phyloP scores from a whole-genome alignment of 192 early-diverging fungal species.

The Linnemannia elongata region DNA sequence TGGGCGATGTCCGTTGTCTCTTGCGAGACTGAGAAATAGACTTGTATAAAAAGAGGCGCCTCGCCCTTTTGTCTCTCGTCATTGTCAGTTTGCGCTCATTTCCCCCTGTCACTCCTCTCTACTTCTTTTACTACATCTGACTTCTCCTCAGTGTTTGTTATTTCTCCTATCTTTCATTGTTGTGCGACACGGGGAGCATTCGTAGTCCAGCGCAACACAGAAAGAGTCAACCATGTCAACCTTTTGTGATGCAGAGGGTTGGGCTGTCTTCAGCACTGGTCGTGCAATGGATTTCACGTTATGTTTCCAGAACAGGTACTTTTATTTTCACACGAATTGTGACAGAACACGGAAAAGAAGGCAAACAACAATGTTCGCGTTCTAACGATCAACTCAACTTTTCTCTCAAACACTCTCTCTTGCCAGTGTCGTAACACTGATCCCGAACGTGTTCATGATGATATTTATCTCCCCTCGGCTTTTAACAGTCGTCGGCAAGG shows the following conservation, averaged over 20 bases:
- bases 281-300: constrained; percentile 49
- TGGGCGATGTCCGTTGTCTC: no score
- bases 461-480: constrained; percentile 31
- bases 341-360: no score
- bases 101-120: no score
- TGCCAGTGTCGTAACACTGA: constrained; percentile 17
- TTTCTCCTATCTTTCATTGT: neutral
- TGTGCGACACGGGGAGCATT: neutral
- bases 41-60: no score
- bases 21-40: no score
- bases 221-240: constrained; percentile 6
- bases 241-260: constrained; percentile 47
- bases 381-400: no score
- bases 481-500: constrained; percentile 33
- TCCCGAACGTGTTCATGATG: constrained; percentile 20
- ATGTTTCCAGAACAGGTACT: constrained; percentile 51
- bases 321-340: neutral
- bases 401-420: no score
- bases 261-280: constrained; percentile 35
- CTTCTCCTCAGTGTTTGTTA: neutral
- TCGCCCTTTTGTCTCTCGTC: no score
- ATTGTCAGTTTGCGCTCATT: no score
- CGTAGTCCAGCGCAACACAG: neutral
- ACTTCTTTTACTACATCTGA: no score
- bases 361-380: no score